Evolutionary conservation across 202 grass and related monocot genomes (phyloP), one percentile per base, ranked within the genome.

Genomic region (Zizania palustris): DNA sequence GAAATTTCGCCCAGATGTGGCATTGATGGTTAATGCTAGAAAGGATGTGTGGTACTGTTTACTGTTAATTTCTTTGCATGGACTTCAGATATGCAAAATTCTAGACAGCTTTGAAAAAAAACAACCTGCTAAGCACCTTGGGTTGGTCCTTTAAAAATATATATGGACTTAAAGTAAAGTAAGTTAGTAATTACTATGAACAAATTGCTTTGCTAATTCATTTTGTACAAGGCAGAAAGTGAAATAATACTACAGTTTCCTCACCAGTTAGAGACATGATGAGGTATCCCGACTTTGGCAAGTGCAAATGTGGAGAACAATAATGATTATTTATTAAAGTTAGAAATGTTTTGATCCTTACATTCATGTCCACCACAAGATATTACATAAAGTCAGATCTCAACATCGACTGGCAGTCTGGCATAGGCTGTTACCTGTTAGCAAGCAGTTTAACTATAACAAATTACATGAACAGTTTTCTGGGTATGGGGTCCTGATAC

Each of bases 21-120:
- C 69, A 75, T 55, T 49, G 16, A 11, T 15, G 3, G 12, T 62
- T 46, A 50, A 37, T 83, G 45, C n/a, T 1, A 13, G 22, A 83
- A 58, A 45, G 62, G 22, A 9, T 73, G 40, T 48, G 37, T 43
- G 14, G 28, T 34, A 28, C 3, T 33, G 10, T 13, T 82, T 73
- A 50, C 3, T 77, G 10, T 56, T 63, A 7, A 60, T n/a, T 73
- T 71, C 1, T 69, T 36, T 3, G 10, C 5, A 69, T 35, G 67
- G 50, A 36, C 45, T 50, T 49, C 14, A 69, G 1, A 50, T 50
- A 34, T 35, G 14, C 28, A 49, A 6, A 35, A 13, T 66, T 60
- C 18, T 55, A 55, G n/a, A 5, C 11, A 40, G 8, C 33, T 14
- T 40, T 15, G n/a, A 7, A 54, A 55, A 54, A 50, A 6, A 19